Percentiles rank a stretch among this genome's conserved stretches.
Conservation (phyloP, 805 yeast species). For the Isabelozyma rhagii region DNA sequence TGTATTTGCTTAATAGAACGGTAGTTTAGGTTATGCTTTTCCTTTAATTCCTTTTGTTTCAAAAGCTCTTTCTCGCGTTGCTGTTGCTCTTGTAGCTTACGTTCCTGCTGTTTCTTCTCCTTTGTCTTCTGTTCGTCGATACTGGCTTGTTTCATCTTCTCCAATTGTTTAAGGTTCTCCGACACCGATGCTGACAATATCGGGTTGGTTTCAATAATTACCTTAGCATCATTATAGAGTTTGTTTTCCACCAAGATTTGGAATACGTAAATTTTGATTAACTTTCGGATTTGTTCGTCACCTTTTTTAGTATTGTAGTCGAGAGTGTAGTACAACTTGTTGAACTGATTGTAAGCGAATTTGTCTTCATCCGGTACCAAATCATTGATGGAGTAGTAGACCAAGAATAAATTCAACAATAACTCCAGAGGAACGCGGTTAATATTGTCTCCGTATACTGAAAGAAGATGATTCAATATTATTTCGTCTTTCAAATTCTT, state of each 20-base stretch:
- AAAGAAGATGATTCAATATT: slow-evolving; percentile 13
- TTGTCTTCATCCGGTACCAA: slow-evolving; percentile 8
- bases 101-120: slow-evolving; percentile 21
- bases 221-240: slow-evolving; percentile 23
- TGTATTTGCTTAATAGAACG: slow-evolving; percentile 27
- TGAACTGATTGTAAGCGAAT: slow-evolving; percentile 6
- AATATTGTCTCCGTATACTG: slow-evolving; percentile 15
- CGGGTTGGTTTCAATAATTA: slow-evolving; percentile 21
- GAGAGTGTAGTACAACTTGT: slow-evolving; percentile 8
- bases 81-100: slow-evolving; percentile 9
- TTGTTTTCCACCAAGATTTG: slow-evolving; percentile 32
- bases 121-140: slow-evolving; percentile 11
- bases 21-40: slow-evolving; percentile 24
- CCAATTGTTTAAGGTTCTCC: background rate
- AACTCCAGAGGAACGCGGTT: slow-evolving; percentile 28
- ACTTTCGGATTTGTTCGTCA: slow-evolving; percentile 16
- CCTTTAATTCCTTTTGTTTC: slow-evolving; percentile 9
- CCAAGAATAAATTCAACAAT: slow-evolving; percentile 28
- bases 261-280: slow-evolving; percentile 31
- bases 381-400: slow-evolving; percentile 23
- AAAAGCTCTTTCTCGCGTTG: slow-evolving; percentile 4
- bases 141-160: slow-evolving; percentile 5
- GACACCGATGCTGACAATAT: slow-evolving; percentile 6
- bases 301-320: slow-evolving; percentile 1
- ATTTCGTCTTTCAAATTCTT: slow-evolving; percentile 12